Evolutionary conservation across 23 red algal genomes (phyloP), one percentile per base, ranked within the genome.

Genomic region (Agarophyton chilense): DNA sequence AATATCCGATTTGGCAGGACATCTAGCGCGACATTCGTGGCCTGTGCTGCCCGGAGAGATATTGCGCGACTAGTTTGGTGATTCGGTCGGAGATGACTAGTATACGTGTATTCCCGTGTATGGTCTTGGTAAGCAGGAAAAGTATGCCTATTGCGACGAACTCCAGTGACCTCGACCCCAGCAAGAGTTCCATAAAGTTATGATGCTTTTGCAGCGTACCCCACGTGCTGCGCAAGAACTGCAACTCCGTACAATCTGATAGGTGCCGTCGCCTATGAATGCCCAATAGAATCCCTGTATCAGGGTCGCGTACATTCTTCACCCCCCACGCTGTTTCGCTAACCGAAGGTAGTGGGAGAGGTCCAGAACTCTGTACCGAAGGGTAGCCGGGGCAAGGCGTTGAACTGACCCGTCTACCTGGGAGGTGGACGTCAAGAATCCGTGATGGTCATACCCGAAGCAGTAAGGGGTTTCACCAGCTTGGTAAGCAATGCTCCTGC

Each of bases 231-330:
- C 50, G 24, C 79, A 83, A 19, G 52, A 54, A 8, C 17, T 1
- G 41, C 81, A 72, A 0, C 72, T 24, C 3, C 0, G 32, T 8
- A 0, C 81, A 0, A 5, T 54, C 19, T 38, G 31, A 17, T 66
- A 86, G 4, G 41, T 61, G 2, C 72, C 81, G 33, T 38, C 56
- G 2, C 39, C 61, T 36, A 86, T 86, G 35, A 25, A 67, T 9
- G 81, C 33, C 61, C 60, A 86, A 62, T 86, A 71, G 10, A 43
- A 86, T 5, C 56, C 26, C 41, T 36, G 11, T 40, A 18, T 12
- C 13, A 86, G 81, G 0, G 3, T 86, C 19, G 12, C 33, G 66
- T 52, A 86, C 81, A 86, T 86, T 22, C 62, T 40, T 38, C 29
- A 72, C 3, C 63, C 62, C 0, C 62, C 81, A 31, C 0, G 1